Evolutionary conservation across 305 asterid species (phyloP).

Genomic region (Fraxinus xanthoxyloides): DNA sequence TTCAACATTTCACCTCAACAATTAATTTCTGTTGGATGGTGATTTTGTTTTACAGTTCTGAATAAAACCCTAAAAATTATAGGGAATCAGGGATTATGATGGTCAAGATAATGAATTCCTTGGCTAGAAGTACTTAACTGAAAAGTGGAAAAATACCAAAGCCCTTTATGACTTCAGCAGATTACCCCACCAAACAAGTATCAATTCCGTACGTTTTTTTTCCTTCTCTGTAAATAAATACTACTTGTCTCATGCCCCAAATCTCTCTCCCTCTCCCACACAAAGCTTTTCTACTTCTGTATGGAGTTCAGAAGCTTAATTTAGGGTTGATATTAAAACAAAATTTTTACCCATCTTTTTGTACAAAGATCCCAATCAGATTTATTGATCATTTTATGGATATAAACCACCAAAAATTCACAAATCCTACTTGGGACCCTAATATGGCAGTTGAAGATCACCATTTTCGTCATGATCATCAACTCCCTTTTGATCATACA

Average conservation of each 20-base stretch:
- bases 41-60: background rate
- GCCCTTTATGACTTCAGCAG: background rate
- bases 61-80: background rate
- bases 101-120: background rate
- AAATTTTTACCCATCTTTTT: background rate
- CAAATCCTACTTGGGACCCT: constrained; percentile 31
- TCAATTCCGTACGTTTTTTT: background rate
- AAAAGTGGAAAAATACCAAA: background rate
- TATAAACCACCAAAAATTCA: constrained; percentile 34
- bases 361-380: background rate
- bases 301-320: background rate
- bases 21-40: background rate
- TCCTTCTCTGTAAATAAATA: background rate
- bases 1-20: background rate
- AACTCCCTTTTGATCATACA: constrained; percentile 21
- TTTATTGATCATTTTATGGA: constrained; percentile 30
- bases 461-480: constrained; percentile 12
- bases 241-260: background rate
- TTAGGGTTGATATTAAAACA: background rate
- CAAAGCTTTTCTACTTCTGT: background rate
- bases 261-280: background rate
- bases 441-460: constrained; percentile 26
- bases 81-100: background rate
- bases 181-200: background rate
- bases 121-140: background rate